Base-by-base conservation (phyloP, 1,284 basidiomycete genomes). In the Irpex sp. region DNA sequence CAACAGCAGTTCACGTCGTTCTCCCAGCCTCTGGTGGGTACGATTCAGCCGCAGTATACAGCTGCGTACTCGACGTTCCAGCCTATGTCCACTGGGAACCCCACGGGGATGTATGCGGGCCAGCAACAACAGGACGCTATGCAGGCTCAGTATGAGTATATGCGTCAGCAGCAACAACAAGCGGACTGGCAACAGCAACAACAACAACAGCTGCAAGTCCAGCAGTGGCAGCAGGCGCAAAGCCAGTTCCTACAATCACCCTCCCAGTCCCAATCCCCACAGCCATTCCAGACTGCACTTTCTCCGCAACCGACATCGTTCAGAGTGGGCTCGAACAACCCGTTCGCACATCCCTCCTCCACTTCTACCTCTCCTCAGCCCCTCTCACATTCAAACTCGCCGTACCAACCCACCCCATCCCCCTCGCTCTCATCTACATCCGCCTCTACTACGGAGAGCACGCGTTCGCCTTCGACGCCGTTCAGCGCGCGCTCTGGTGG, bases 241-340 rank as follows among this genome's bases (percentile, higher is more conserved):
- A 72, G 77, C 65, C 75, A 85, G 70, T 86, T 88, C 73, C 83
- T 84, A 70, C 78, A 83, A 66, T 75, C 74, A 38, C 74, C 75
- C 61, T 73, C 77, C 58, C 73, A 76, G 55, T 68, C 73, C 57
- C 70, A 74, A 59, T 70, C 73, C 44, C 79, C 81, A 62, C 76
- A 74, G 67, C 79, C 78, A n/a, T 68, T 87, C 5, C 31, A 34
- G 31, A 34, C 31, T 34, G 31, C 31, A 34, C 31, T 34, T 6
- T 72, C 78, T 51, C 73, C 83, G 4, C 89, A 92, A 67, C 83
- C 85, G 44, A 94, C 86, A 37, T 86, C 84, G 4, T 52, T 52
- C 17, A 17, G 19, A 59, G 91, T 88, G 69, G 87, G 88, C 13
- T 93, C 93, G 48, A 98, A 98, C 81, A 98, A 98, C 75, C 96